Evolutionary conservation across 192 early-diverging fungal genomes (phyloP), one percentile per base, ranked within the genome.

Genomic region (Helicostylum pulchrum): DNA sequence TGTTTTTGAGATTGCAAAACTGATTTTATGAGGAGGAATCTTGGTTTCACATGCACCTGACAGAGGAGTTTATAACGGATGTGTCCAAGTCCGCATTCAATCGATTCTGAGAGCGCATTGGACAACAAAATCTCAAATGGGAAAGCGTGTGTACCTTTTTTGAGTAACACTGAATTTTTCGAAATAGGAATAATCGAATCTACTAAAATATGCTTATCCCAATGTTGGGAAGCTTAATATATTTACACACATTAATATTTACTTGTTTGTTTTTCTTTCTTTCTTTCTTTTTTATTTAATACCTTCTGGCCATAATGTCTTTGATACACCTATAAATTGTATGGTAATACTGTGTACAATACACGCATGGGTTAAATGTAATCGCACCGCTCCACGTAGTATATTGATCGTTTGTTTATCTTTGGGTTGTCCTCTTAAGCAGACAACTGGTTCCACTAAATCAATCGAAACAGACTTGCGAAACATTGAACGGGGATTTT

Each of bases 291-390:
- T 21, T 9, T 52, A 23, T 52, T 9, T 52, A 52, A 20, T 63
- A 67, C 71, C 65, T 63, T 67, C 71, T 32, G 71, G 71, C 71
- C 71, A 73, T 1, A 73, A 17, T 36, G 71, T 73, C 50, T 73
- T 73, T 21, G 71, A 60, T 21, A 62, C 43, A 2, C 71, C 71
- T 49, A 72, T 46, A n/a, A 72, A 66, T 47, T 58, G 44, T 8
- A 72, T 34, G 4, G 47, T 66, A 44, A 72, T 52, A 17, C 57
- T 34, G 11, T 72, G 47, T 12, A 72, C 54, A 19, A 53, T 42
- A 19, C 31, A 30, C 5, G 57, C 43, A 14, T 61, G 51, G 49
- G 44, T 19, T 31, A 48, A 48, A 11, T 62, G 21, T 39, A 72
- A 42, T 8, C 61, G 53, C 34, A 72, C 58, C 19, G 45, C 45